phyloP scores from a whole-genome alignment of 768 basidiomycete genomes.

The Calvatia gigantea region DNA sequence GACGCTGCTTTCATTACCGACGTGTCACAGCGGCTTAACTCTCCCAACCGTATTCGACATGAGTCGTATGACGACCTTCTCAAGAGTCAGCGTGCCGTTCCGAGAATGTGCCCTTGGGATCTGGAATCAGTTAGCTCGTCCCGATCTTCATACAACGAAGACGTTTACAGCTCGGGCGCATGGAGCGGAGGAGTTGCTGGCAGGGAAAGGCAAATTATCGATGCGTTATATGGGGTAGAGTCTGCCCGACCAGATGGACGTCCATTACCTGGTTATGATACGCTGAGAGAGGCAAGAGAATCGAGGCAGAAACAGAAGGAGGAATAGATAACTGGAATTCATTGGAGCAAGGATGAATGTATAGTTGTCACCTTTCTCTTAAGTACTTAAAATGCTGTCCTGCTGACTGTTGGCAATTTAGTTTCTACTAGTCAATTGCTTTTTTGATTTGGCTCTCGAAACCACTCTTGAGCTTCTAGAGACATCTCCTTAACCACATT shows the following conservation, averaged over 20 bases:
- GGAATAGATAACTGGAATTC: background rate
- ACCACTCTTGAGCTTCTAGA: no score
- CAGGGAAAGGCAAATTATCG: slow-evolving; percentile 43
- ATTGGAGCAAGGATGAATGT: background rate
- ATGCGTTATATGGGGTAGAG: slow-evolving; percentile 52
- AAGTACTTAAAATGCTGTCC: no score
- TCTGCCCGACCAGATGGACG: background rate
- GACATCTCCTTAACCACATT: no score
- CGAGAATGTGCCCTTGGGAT: slow-evolving; percentile 39
- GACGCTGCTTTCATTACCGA: slow-evolving; percentile 54
- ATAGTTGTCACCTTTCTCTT: background rate
- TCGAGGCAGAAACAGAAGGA: background rate
- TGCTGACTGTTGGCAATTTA: no score
- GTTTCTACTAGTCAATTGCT: no score
- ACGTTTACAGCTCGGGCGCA: background rate
- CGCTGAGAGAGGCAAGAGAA: background rate
- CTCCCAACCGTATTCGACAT: slow-evolving; percentile 13
- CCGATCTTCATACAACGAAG: background rate
- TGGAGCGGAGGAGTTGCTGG: slow-evolving; percentile 26
- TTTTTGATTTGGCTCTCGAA: no score
- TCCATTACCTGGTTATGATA: slow-evolving; percentile 1
- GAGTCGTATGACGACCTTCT: slow-evolving; percentile 18
- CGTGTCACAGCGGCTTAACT: slow-evolving; percentile 1
- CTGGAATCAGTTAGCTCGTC: slow-evolving; percentile 10
- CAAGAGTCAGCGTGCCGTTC: slow-evolving; percentile 23